Evolutionary conservation across 108 stramenopile genomes (phyloP).

Genomic region (Skeletonema menzelii): DNA sequence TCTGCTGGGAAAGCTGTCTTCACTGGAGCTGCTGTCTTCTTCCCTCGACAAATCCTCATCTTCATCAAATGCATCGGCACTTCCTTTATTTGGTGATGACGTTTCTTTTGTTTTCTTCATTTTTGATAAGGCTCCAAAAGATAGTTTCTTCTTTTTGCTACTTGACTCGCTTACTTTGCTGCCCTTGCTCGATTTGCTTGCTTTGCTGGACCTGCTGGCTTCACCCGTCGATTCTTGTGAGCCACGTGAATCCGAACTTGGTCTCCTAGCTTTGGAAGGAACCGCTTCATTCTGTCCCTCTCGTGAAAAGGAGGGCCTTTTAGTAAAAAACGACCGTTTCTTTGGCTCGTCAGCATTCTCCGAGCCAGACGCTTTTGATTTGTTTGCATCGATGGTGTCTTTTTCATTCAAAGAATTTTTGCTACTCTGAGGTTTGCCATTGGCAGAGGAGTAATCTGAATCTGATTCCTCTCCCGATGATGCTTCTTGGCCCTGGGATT

Average conservation of each 20-base stretch:
- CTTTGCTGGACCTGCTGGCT: neutral
- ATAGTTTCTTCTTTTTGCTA: neutral
- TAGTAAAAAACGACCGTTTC: neutral
- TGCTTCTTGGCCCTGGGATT: no score
- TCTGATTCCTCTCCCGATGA: neutral
- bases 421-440: neutral
- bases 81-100: neutral
- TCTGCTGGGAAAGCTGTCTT: neutral
- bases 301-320: neutral
- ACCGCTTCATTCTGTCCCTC: neutral
- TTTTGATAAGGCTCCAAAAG: neutral
- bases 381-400: neutral
- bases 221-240: neutral
- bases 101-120: neutral
- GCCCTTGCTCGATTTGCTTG: neutral
- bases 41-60: neutral
- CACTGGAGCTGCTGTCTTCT: neutral
- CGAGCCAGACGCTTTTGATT: neutral
- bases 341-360: neutral
- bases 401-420: neutral
- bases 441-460: neutral
- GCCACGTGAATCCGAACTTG: neutral
- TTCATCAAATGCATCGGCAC: neutral
- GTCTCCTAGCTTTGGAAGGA: neutral
- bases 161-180: constrained; percentile 1